Conservation (phyloP, 2,329 filamentous ascomycete species). For the Stagonosporopsis cucurbitacearum region DNA sequence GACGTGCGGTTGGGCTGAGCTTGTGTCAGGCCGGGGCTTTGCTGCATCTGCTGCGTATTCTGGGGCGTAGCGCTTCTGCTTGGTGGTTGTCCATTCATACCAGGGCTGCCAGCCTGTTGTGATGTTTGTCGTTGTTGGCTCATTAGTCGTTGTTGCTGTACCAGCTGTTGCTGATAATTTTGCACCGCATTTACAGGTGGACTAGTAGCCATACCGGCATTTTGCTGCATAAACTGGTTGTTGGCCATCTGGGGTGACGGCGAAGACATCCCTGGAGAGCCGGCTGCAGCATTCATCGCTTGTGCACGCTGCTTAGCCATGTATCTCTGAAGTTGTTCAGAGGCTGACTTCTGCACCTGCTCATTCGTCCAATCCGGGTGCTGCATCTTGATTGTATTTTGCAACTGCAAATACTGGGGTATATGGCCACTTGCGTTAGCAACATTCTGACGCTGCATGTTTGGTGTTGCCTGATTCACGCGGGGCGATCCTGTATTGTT, state of each 20-base stretch:
- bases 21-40: slow-evolving; percentile 44
- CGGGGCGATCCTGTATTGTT: slow-evolving; percentile 46
- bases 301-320: slow-evolving; percentile 44
- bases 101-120: slow-evolving; percentile 43
- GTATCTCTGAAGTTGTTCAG: slow-evolving; percentile 42
- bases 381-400: slow-evolving; percentile 42
- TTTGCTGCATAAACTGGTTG: slow-evolving; percentile 44
- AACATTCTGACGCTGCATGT: slow-evolving; percentile 38
- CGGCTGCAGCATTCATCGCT: slow-evolving; percentile 48
- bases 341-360: slow-evolving; percentile 44
- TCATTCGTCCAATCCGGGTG: slow-evolving; percentile 47
- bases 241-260: slow-evolving; percentile 43
- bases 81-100: slow-evolving; percentile 39
- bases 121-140: slow-evolving; percentile 33
- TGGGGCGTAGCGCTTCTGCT: slow-evolving; percentile 50
- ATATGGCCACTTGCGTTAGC: slow-evolving; percentile 44
- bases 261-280: slow-evolving; percentile 38
- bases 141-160: slow-evolving; percentile 49
- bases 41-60: slow-evolving; percentile 43
- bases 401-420: slow-evolving; percentile 42
- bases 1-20: slow-evolving; percentile 31
- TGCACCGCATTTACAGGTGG: slow-evolving; percentile 45
- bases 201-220: slow-evolving; percentile 38
- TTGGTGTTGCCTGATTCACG: slow-evolving; percentile 38
- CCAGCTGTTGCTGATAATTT: slow-evolving; percentile 47